Evolutionary conservation across 2,329 filamentous ascomycete genomes (phyloP), one percentile per base, ranked within the genome.

Genomic region (Aspergillus persii): DNA sequence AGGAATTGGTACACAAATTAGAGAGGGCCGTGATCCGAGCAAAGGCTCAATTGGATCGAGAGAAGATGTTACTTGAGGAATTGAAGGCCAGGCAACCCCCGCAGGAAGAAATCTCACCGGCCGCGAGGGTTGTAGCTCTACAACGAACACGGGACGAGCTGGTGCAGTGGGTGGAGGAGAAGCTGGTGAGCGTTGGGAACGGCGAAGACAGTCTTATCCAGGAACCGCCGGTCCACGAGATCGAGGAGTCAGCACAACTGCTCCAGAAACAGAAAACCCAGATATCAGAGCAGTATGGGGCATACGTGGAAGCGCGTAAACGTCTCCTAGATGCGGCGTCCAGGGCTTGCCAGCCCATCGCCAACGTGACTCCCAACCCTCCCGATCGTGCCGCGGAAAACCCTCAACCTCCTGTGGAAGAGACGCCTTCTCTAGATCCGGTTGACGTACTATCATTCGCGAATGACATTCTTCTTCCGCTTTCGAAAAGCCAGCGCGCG

Each of bases 151-250:
- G 80, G 49, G 75, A 82, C 58, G 80, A 81, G 59, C 69, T 84
- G 48, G 75, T 83, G 4, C 72, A 77, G 49, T 84, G 81, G 81
- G 75, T 83, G 6, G 81, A 84, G 64, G 74, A 76, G 46, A 80
- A 81, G 48, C 64, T 84, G 50, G 72, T 77, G 18, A 78, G 63
- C 15, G 69, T 70, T 49, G 69, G 66, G 4, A 68, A 69, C 53
- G 65, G 65, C 4, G 73, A 75, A 27, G 69, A 70, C 39, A 67
- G 58, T 29, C 58, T 66, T 30, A 57, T 69, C 2, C 65, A 69
- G 27, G 68, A 72, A n/a, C 56, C 72, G 5, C 60, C 66, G 9
- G 55, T 68, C 5, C 66, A 73, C 49, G 71, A 72, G 54, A 68
- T 74, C 5, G 69, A 71, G 30, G 67, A 74, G 23, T 68, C 69